Conservation (phyloP, 345 rosid species). For the Melastoma malabathricum region DNA sequence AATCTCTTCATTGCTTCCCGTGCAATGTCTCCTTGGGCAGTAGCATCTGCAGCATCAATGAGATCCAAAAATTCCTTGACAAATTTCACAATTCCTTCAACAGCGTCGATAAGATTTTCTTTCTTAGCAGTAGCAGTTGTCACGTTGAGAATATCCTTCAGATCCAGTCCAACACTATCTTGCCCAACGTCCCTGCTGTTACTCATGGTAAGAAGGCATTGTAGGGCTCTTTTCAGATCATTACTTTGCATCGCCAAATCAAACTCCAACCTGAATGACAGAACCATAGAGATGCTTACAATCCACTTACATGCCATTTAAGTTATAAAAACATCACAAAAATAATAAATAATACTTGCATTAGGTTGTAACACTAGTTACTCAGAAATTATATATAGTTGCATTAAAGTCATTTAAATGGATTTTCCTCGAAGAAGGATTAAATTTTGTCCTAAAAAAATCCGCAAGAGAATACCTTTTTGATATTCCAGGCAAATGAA, state of each 20-base stretch:
- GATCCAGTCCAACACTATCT: slow-evolving; percentile 53
- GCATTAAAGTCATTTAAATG: no score
- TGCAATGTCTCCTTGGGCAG: slow-evolving; percentile 83
- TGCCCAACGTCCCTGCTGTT: slow-evolving; percentile 91
- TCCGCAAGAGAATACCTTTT: slow-evolving; percentile 44
- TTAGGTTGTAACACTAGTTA: no score
- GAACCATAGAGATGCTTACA: slow-evolving; percentile 1
- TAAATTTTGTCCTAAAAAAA: not conserved
- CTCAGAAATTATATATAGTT: no score
- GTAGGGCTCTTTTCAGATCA: slow-evolving; percentile 97
- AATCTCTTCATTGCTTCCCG: slow-evolving; percentile 94
- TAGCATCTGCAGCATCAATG: slow-evolving; percentile 98
- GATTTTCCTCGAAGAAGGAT: not conserved
- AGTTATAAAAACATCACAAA: no score
- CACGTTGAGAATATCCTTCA: slow-evolving; percentile 75
- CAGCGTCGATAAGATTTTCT: slow-evolving; percentile 90
- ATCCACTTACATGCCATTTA: not conserved
- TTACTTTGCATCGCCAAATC: slow-evolving; percentile 97
- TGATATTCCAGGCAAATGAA: slow-evolving; percentile 97
- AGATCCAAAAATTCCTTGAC: slow-evolving; percentile 92
- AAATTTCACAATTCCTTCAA: slow-evolving; percentile 82
- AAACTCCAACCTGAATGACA: slow-evolving; percentile 69
- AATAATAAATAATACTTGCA: no score
- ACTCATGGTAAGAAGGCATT: slow-evolving; percentile 92
- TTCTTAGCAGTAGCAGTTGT: slow-evolving; percentile 49